Evolutionary conservation across 352 stramenopile genomes (phyloP).

Genomic region (Phytophthora lateralis): DNA sequence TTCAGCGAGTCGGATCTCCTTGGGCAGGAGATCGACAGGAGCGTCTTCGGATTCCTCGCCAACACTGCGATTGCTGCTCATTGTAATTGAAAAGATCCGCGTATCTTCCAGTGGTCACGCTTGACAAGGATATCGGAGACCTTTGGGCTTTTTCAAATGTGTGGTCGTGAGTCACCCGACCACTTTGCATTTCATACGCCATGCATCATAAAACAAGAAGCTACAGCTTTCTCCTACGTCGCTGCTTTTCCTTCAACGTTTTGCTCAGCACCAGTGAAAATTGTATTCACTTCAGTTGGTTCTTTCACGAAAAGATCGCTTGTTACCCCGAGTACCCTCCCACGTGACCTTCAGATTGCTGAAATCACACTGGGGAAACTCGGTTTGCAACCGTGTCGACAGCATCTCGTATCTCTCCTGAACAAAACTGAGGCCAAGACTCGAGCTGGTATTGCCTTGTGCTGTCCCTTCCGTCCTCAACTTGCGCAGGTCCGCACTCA

Average conservation of each 20-base stretch:
- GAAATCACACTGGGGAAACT: slow-evolving; percentile 25
- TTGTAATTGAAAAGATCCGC: slow-evolving; percentile 1
- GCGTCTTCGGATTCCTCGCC: slow-evolving; percentile 29
- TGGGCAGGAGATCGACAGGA: slow-evolving; percentile 64
- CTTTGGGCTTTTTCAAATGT: slow-evolving; percentile 17
- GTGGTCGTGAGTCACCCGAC: not conserved
- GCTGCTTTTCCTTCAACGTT: no score
- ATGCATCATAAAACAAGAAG: no score
- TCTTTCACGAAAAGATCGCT: no score
- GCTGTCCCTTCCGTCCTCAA: not conserved
- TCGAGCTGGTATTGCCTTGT: slow-evolving; percentile 1
- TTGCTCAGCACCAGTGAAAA: no score
- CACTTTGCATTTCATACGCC: no score
- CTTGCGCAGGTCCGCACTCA: not conserved
- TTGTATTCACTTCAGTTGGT: no score
- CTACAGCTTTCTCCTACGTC: no score
- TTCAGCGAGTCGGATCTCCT: slow-evolving; percentile 56
- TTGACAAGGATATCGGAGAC: slow-evolving; percentile 23
- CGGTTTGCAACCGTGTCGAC: not conserved
- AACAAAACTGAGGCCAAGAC: slow-evolving; percentile 4
- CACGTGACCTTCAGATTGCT: slow-evolving; percentile 8
- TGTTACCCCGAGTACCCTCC: not conserved
- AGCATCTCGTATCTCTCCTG: slow-evolving; percentile 6
- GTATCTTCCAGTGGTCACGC: slow-evolving; percentile 22
- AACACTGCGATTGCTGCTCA: slow-evolving; percentile 3